phyloP scores from a whole-genome alignment of 1,284 basidiomycete genomes.

The Sanguinoderma infundibulare region DNA sequence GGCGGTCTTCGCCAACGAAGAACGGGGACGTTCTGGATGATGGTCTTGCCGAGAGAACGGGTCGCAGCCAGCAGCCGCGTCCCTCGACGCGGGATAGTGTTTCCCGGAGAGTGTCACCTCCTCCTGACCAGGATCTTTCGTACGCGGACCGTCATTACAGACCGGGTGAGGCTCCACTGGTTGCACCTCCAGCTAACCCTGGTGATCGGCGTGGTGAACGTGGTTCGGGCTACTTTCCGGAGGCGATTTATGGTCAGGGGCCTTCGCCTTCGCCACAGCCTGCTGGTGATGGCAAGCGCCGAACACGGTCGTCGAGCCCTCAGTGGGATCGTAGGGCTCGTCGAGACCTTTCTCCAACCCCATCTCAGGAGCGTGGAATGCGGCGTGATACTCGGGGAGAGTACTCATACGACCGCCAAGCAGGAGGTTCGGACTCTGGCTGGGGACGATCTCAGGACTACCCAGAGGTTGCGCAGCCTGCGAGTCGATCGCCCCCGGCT shows the following conservation, averaged over 20 bases:
- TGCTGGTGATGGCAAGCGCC: conserved; percentile 17
- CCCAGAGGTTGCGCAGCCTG: conserved; percentile 19
- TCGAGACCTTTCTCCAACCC: conserved; percentile 26
- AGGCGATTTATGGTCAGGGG: conserved; percentile 13
- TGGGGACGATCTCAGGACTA: conserved; percentile 29
- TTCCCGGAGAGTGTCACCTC: conserved; percentile 26
- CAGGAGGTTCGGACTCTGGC: conserved; percentile 8
- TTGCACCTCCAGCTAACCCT: conserved; percentile 2
- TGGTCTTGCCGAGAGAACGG: conserved; percentile 13
- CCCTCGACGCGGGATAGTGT: conserved; percentile 15
- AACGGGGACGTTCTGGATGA: conserved; percentile 22
- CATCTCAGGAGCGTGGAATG: conserved; percentile 16
- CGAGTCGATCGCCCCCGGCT: conserved; percentile 24
- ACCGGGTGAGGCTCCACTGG: conserved; percentile 40
- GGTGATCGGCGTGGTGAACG: conserved; percentile 24
- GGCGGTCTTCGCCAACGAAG: conserved; percentile 31
- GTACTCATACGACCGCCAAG: conserved; percentile 15
- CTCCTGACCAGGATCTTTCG: conserved; percentile 40
- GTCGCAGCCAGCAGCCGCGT: conserved; percentile 18
- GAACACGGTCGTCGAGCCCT: conserved; percentile 29
- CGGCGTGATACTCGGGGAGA: conserved; percentile 24
- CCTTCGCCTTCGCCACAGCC: conserved; percentile 22
- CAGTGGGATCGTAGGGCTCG: conserved; percentile 26
- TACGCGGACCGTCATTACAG: conserved; percentile 71
- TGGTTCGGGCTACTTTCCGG: conserved; percentile 9